Evolutionary conservation across 208 protist species (phyloP).

Genomic region (Endotrypanum monterogeii): DNA sequence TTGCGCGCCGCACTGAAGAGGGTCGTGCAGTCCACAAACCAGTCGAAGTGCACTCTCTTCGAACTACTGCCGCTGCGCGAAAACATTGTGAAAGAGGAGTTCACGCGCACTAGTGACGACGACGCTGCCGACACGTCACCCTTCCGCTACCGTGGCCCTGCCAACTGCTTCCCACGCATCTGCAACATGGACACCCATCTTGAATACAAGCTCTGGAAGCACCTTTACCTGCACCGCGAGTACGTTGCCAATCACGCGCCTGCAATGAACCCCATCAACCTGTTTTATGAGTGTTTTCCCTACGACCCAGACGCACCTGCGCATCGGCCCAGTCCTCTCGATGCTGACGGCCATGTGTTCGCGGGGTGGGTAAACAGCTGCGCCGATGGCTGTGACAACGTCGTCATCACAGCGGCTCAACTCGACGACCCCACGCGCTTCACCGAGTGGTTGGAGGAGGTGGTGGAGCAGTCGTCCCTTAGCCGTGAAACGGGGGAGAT

Average conservation of each 20-base stretch:
- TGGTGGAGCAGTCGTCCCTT: slow-evolving; percentile 79
- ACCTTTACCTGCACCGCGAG: slow-evolving; percentile 52
- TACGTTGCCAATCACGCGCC: slow-evolving; percentile 62
- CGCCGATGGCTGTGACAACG: slow-evolving; percentile 54
- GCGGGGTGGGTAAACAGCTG: slow-evolving; percentile 65
- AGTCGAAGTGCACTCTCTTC: slow-evolving; percentile 33
- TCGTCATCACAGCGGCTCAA: slow-evolving; percentile 50
- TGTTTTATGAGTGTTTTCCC: slow-evolving; percentile 77
- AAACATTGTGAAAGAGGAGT: slow-evolving; percentile 64
- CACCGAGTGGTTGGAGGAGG: slow-evolving; percentile 73
- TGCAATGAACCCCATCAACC: slow-evolving; percentile 68
- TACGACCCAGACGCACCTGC: slow-evolving; percentile 36
- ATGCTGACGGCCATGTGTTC: slow-evolving; percentile 9
- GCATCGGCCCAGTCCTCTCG: neutral
- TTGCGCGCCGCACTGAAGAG: slow-evolving; percentile 44
- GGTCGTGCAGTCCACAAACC: slow-evolving; percentile 44
- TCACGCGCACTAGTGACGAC: slow-evolving; percentile 39
- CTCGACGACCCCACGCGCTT: slow-evolving; percentile 47
- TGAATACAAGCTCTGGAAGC: slow-evolving; percentile 67
- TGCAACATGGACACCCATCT: slow-evolving; percentile 63
- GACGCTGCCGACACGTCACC: slow-evolving; percentile 23
- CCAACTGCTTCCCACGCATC: slow-evolving; percentile 70
- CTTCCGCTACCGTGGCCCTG: slow-evolving; percentile 72
- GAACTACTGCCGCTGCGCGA: slow-evolving; percentile 56
- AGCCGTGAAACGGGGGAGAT: slow-evolving; percentile 50